Conservation (phyloP, 257 asterid species). For the Cynanchum wilfordii region DNA sequence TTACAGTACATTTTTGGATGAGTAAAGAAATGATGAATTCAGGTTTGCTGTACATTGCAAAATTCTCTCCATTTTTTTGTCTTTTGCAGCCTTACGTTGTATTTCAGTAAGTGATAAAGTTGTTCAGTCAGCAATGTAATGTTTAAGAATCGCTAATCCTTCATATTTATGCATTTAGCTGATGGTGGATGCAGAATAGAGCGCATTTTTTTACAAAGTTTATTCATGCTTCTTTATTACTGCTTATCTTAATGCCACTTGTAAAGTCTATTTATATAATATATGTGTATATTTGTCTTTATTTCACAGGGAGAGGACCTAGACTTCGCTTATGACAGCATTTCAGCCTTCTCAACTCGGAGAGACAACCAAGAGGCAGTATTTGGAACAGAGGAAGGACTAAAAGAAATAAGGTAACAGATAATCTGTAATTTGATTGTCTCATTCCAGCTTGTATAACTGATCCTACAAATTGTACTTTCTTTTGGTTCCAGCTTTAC, state of each 20-base stretch:
- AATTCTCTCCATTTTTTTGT: neutral
- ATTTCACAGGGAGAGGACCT: constrained; percentile 82
- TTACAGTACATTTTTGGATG: neutral
- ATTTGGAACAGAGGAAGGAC: constrained; percentile 97
- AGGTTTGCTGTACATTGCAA: neutral
- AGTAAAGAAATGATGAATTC: neutral
- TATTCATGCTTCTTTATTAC: neutral
- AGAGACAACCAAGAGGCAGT: constrained; percentile 98
- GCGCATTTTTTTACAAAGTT: neutral
- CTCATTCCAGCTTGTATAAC: neutral
- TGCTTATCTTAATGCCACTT: neutral
- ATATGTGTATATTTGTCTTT: constrained; percentile 3
- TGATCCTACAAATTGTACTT: neutral
- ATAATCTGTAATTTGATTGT: neutral
- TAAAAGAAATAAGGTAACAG: constrained; percentile 82
- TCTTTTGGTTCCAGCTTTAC: neutral
- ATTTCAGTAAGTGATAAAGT: neutral
- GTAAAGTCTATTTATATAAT: neutral
- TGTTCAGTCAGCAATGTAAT: neutral
- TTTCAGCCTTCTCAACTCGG: constrained; percentile 94
- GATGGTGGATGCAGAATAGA: neutral
- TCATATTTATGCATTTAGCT: neutral
- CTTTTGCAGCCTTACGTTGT: neutral
- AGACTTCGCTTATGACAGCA: constrained; percentile 95
- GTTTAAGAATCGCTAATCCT: neutral